A percentile compares a stretch with the other conserved stretches of the same genome.
Conservation (phyloP, 129 eudicot species). For the Arctium minus region DNA sequence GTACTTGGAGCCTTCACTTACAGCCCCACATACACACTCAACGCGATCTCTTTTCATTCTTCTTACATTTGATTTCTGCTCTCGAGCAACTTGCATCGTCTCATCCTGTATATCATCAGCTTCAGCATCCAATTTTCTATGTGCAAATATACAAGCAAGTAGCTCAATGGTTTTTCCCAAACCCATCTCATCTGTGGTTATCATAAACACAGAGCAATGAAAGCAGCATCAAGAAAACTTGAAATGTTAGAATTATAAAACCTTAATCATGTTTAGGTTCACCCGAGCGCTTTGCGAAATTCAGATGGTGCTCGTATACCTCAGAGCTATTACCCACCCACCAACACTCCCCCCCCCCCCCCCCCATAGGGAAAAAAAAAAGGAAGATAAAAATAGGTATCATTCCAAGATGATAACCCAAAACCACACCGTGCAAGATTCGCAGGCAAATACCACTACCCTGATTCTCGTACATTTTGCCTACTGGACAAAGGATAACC, state of each 20-base stretch:
- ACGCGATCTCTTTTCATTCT: slow-evolving; percentile 83
- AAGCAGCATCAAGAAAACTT: slow-evolving; percentile 10
- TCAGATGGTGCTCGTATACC: not conserved
- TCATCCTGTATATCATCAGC: slow-evolving; percentile 29
- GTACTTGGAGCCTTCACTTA: slow-evolving; percentile 66
- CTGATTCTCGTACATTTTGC: no score
- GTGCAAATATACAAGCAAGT: slow-evolving; percentile 82
- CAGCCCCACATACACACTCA: slow-evolving; percentile 92
- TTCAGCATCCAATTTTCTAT: slow-evolving; percentile 53
- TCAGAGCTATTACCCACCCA: not conserved
- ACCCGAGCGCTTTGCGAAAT: slow-evolving; percentile 3
- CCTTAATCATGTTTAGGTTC: slow-evolving; percentile 9
- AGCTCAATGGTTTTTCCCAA: slow-evolving; percentile 96
- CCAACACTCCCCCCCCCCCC: not conserved
- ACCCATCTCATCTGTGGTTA: slow-evolving; percentile 90
- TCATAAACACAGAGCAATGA: slow-evolving; percentile 5
- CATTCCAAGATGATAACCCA: no score
- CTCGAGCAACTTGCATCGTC: slow-evolving; percentile 16
- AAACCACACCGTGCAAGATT: no score
- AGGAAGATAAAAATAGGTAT: no score
- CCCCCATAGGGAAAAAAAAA: no score
- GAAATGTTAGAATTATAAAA: not conserved
- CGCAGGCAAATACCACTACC: no score
- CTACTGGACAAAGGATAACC: no score
- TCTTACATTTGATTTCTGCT: slow-evolving; percentile 39